These are phyloP conservation scores for Alternaria sp. DNA, from an alignment of 2,329 filamentous ascomycete genomes.

Conservation along the genomic window DNA sequence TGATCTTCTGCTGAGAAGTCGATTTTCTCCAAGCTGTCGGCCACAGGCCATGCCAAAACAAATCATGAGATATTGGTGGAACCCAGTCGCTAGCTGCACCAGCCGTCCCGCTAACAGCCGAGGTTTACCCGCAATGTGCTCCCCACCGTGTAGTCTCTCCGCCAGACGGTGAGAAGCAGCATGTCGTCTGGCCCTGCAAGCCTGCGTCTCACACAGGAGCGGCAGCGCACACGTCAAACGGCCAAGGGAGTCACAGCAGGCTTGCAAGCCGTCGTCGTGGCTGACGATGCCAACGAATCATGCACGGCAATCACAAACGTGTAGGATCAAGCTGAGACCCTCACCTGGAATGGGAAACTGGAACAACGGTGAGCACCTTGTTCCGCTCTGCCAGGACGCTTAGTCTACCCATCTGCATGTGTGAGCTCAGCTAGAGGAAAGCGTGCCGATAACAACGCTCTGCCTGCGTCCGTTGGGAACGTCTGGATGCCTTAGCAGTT, in stretches of 20 bases:
- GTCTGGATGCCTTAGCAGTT: constrained; percentile 8
- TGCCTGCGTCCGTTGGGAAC: constrained; percentile 10
- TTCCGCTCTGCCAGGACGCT: constrained; percentile 13
- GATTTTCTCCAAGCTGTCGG: background rate
- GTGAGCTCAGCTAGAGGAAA: constrained; percentile 16
- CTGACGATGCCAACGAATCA: constrained; percentile 21
- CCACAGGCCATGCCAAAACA: constrained; percentile 2
- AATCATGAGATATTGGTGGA: constrained; percentile 4
- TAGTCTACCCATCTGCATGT: constrained; percentile 10
- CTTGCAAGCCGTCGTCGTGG: constrained; percentile 7
- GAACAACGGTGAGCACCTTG: constrained; percentile 16
- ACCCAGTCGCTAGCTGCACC: constrained; percentile 9
- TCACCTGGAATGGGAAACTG: constrained; percentile 5
- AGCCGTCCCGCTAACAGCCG: constrained; percentile 17
- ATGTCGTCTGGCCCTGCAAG: constrained; percentile 14
- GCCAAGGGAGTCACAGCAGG: background rate
- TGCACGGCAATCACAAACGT: constrained; percentile 16
- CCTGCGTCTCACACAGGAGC: constrained; percentile 5
- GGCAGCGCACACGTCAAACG: background rate
- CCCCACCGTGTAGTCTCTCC: constrained; percentile 11
- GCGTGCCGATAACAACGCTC: constrained; percentile 16
- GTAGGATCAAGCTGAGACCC: constrained; percentile 16
- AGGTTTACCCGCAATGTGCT: constrained; percentile 16
- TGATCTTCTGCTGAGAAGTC: background rate
- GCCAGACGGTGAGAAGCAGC: constrained; percentile 41